These are phyloP conservation scores for Phytopythium delawarense DNA, from an alignment of 352 stramenopile species.

Conservation along the genomic window DNA sequence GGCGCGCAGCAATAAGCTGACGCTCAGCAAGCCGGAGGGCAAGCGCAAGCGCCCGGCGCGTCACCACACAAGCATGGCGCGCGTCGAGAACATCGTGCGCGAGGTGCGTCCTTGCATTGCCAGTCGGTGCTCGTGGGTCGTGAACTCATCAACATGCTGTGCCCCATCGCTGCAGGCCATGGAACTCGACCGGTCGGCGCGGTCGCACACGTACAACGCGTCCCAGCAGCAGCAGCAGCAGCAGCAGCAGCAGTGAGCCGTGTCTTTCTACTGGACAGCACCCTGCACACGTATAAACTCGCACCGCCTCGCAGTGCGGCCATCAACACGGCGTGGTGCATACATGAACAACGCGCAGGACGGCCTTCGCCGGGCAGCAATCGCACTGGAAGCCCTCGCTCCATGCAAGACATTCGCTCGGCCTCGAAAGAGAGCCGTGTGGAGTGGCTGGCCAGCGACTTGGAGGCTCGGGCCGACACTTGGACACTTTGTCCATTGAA, in stretches of 20 bases:
- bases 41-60: slow-evolving; percentile 49
- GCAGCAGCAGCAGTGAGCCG: background rate
- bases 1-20: slow-evolving; percentile 61
- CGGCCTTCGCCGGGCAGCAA: no score
- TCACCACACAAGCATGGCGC: slow-evolving; percentile 29
- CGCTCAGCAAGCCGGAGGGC: slow-evolving; percentile 66
- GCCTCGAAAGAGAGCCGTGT: no score
- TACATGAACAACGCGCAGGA: background rate
- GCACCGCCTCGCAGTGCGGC: background rate
- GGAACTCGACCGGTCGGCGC: slow-evolving; percentile 50
- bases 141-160: background rate
- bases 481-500: no score
- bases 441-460: no score
- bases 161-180: slow-evolving; percentile 31
- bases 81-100: slow-evolving; percentile 62
- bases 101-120: slow-evolving; percentile 33
- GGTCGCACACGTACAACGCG: slow-evolving; percentile 1
- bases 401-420: no score
- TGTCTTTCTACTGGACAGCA: background rate
- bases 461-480: no score
- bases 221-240: slow-evolving; percentile 5
- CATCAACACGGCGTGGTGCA: background rate
- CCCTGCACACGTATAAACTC: background rate
- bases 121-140: slow-evolving; percentile 9
- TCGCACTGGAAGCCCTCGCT: no score